phyloP scores from a whole-genome alignment of 2,329 filamentous ascomycete species.

The Hortaea werneckii region DNA sequence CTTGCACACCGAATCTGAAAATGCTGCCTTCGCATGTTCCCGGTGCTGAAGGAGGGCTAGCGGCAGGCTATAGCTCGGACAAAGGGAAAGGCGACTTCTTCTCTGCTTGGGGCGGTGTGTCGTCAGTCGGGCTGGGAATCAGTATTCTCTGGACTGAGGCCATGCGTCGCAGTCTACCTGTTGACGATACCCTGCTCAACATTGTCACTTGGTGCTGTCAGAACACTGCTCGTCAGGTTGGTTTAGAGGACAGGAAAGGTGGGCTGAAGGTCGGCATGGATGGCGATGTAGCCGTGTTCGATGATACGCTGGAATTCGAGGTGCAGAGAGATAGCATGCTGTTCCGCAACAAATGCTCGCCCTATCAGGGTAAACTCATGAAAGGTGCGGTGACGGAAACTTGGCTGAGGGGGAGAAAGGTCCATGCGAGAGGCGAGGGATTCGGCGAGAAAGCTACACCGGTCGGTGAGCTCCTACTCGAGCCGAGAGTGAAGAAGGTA shows the following conservation, averaged over 20 bases:
- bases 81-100: conserved; percentile 72
- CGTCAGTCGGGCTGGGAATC: conserved; percentile 81
- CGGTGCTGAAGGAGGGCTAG: conserved; percentile 25
- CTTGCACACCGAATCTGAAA: conserved; percentile 91
- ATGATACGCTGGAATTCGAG: conserved; percentile 69
- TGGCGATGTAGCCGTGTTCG: conserved; percentile 85
- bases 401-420: conserved; percentile 65
- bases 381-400: conserved; percentile 73
- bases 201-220: conserved; percentile 76
- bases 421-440: conserved; percentile 59
- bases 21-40: conserved; percentile 65
- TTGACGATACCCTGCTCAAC: conserved; percentile 54
- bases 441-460: conserved; percentile 51
- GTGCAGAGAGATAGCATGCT: conserved; percentile 67
- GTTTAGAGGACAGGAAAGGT: conserved; percentile 72
- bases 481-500: conserved; percentile 35
- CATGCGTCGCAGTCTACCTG: conserved; percentile 46
- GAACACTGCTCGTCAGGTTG: conserved; percentile 82
- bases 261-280: conserved; percentile 71
- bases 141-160: conserved; percentile 81
- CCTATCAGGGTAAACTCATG: conserved; percentile 74
- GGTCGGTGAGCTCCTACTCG: conserved; percentile 41
- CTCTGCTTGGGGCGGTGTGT: conserved; percentile 91
- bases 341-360: conserved; percentile 87
- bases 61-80: conserved; percentile 26